These are phyloP conservation scores for Nephelium lappaceum DNA, from an alignment of 345 rosid genomes.

Conservation along the genomic window DNA sequence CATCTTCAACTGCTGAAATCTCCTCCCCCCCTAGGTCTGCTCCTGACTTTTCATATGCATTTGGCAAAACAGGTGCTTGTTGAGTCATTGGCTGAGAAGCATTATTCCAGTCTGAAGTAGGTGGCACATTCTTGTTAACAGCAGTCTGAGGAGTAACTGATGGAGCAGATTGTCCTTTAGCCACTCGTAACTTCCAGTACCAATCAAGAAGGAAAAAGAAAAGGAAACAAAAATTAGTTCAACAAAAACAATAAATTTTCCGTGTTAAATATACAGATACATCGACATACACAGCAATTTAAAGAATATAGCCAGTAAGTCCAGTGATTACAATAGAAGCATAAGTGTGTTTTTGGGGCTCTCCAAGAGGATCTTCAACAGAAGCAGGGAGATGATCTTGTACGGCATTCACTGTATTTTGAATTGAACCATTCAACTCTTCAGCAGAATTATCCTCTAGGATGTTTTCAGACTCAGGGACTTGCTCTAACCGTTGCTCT, in stretches of 20 bases:
- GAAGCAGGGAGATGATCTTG: conserved; percentile 46
- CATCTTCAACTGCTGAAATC: conserved; percentile 44
- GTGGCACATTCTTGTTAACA: conserved; percentile 33
- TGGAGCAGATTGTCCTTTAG: conserved; percentile 51
- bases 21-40: conserved; percentile 45
- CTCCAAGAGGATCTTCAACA: conserved; percentile 52
- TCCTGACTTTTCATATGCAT: conserved; percentile 40
- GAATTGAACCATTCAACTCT: conserved; percentile 44
- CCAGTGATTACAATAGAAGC: conserved; percentile 69
- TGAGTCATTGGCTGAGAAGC: conserved; percentile 36
- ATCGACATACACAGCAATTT: neutral
- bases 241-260: neutral
- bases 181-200: conserved; percentile 49
- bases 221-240: neutral
- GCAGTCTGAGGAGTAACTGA: conserved; percentile 40
- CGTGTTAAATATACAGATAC: neutral
- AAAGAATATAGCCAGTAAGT: conserved; percentile 5
- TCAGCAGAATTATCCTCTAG: conserved; percentile 33
- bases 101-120: conserved; percentile 50
- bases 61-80: conserved; percentile 32
- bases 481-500: conserved; percentile 50
- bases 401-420: conserved; percentile 24
- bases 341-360: conserved; percentile 64
- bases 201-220: conserved; percentile 13
- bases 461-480: conserved; percentile 33